Base-by-base conservation (phyloP, 768 basidiomycete species). In the Coprinellus micaceus region DNA sequence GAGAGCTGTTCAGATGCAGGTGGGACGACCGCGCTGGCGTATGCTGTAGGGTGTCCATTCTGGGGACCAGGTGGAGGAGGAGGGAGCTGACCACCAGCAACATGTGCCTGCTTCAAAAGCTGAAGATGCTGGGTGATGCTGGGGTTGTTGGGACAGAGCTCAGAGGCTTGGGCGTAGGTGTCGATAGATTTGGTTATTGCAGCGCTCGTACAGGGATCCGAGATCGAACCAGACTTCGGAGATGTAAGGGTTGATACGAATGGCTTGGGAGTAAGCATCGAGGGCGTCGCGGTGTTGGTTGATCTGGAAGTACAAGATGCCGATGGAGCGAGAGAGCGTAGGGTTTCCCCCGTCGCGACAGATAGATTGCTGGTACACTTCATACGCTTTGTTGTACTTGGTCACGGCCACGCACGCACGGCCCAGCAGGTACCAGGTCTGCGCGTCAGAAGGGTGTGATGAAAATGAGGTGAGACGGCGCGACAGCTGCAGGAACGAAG, bases 251-350 rank as follows among this genome's bases (percentile, higher is more conserved):
- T 98, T 98, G 74, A 99, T 95, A 60, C 96, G 88, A 64, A 99
- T 98, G 11, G 97, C 97, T 15, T 96, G 90, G 26, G 97, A 98
- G 72, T 99, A 99, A 10, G 97, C 97, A 66, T 99, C 97, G 36
- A 99, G 86, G 2, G 96, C 96, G 66, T 99, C 97, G 52, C 95
- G 93, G 77, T 92, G 98, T 69, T 99, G 97, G 73, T 98, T 98
- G 77, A 99, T 98, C 69, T 99, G 95, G 81, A 97, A 99, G 70
- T 99, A 99, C 1, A 99, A 82, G 0, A 99, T 96, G 46, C 97
- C 97, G 65, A 99, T 99, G 22, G 94, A 96, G 69, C 96, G 98
- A 97, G 97, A 98, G 73, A 98, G 98, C 0, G 97, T 98, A 0
- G 97, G 97, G 69, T 98, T 99, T 57, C 94, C 91, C 21, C 96